Evolutionary conservation across 2,329 filamentous ascomycete species (phyloP).

Genomic region (Aschersonia sp.): DNA sequence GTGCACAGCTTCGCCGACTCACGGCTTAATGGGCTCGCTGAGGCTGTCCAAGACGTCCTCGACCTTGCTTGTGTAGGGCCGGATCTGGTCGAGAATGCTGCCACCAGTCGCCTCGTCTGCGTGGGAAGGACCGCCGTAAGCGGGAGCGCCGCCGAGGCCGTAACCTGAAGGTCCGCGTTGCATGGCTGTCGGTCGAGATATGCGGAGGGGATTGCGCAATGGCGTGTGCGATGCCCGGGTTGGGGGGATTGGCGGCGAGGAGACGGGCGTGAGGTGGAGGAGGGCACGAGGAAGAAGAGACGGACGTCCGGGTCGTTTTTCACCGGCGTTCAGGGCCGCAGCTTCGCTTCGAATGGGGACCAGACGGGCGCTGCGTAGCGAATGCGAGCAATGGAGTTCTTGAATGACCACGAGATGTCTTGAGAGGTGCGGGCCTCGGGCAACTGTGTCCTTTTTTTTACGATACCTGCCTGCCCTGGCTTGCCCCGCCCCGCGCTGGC

Average conservation of each 20-base stretch:
- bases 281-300: not conserved
- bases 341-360: too few relatives aligned
- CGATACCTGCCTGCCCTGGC: not conserved
- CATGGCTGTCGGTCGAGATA: conserved; percentile 10
- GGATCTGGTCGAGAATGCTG: conserved; percentile 60
- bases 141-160: conserved; percentile 58
- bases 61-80: conserved; percentile 94
- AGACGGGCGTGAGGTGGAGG: not conserved
- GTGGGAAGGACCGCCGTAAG: conserved; percentile 47
- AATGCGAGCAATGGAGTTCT: not conserved
- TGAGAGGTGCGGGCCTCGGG: conserved; percentile 3
- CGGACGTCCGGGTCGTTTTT: too few relatives aligned
- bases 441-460: conserved; percentile 21
- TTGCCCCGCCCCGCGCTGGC: not conserved
- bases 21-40: conserved; percentile 92
- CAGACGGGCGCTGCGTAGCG: too few relatives aligned
- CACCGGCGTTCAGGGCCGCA: too few relatives aligned
- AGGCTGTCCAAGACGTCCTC: conserved; percentile 81
- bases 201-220: too few relatives aligned
- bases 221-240: too few relatives aligned
- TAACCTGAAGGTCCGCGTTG: conserved; percentile 61
- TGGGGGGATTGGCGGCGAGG: too few relatives aligned
- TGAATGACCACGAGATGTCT: not conserved
- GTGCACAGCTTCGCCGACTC: conserved; percentile 10
- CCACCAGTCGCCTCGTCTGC: conserved; percentile 41